Conservation (phyloP, 345 rosid genomes). For the Rhizophora mangle region DNA sequence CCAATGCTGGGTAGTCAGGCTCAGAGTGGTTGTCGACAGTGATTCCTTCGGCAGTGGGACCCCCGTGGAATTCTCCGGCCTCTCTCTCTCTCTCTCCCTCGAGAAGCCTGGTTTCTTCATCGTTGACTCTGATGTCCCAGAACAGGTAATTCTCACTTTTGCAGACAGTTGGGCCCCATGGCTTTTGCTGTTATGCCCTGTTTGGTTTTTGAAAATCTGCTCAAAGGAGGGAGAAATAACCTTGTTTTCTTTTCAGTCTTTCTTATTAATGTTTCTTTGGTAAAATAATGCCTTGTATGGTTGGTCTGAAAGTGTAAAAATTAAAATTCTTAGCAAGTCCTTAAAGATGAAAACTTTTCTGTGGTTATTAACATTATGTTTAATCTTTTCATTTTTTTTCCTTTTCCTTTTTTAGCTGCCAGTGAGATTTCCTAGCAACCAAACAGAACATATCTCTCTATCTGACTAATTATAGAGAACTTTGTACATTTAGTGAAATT, state of each 20-base stretch:
- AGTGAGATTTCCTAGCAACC: neutral
- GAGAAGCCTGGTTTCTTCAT: conserved; percentile 31
- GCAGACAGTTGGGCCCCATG: neutral
- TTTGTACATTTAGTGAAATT: too few species aligned
- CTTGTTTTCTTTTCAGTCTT: too few species aligned
- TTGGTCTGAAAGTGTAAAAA: too few species aligned
- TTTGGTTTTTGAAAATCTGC: neutral
- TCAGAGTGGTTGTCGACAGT: conserved; percentile 65
- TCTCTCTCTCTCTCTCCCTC: conserved; percentile 23
- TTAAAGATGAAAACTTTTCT: too few species aligned
- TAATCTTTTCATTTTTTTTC: neutral
- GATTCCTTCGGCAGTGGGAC: conserved; percentile 44
- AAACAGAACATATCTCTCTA: too few species aligned
- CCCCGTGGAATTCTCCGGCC: conserved; percentile 7
- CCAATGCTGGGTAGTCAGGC: conserved; percentile 65
- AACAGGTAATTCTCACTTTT: conserved; percentile 8
- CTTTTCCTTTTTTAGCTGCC: neutral
- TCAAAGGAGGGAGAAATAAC: neutral
- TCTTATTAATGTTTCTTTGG: too few species aligned
- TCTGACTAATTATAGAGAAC: too few species aligned
- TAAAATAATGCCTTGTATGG: too few species aligned
- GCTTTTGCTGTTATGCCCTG: neutral
- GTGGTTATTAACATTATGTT: too few species aligned
- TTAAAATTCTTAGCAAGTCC: too few species aligned
- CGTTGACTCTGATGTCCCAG: conserved; percentile 24